Percentiles rank a stretch among this genome's conserved stretches.
phyloP scores from a whole-genome alignment of 1,284 basidiomycete genomes.

The Ceratobasidium sp. region DNA sequence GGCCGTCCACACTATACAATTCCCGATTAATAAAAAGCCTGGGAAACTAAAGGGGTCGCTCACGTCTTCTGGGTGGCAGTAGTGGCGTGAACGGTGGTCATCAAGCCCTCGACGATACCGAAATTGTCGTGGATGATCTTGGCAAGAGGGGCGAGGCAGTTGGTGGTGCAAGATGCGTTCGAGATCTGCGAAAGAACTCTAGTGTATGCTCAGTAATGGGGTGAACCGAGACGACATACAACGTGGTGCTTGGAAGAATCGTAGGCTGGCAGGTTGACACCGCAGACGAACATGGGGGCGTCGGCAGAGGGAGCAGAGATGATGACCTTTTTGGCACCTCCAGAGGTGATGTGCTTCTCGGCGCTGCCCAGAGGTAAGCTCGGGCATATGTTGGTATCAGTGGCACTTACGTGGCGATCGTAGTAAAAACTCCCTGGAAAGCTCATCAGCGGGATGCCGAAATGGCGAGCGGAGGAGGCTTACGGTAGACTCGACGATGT shows the following conservation, averaged over 20 bases:
- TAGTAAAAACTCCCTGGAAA: conserved; percentile 95
- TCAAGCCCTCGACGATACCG: conserved; percentile 94
- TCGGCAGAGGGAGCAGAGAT: conserved; percentile 99
- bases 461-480: conserved; percentile 50
- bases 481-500: conserved; percentile 96
- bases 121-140: conserved; percentile 99
- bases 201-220: conserved; percentile 30
- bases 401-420: conserved; percentile 74
- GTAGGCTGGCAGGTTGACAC: conserved; percentile 97
- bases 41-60: not conserved
- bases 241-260: conserved; percentile 86
- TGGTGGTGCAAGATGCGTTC: conserved; percentile 99
- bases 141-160: conserved; percentile 98
- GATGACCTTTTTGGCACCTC: conserved; percentile 99
- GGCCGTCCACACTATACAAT: conserved; percentile 88
- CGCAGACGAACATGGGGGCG: conserved; percentile 96
- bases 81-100: conserved; percentile 98
- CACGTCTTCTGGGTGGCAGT: conserved; percentile 92
- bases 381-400: conserved; percentile 41
- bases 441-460: not conserved
- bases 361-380: conserved; percentile 67
- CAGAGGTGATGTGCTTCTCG: conserved; percentile 87
- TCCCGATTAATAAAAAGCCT: not conserved
- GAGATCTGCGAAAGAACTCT: conserved; percentile 71
- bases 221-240: conserved; percentile 60